phyloP scores from a whole-genome alignment of 73 alveolate genomes.

The Paramecium caudatum region DNA sequence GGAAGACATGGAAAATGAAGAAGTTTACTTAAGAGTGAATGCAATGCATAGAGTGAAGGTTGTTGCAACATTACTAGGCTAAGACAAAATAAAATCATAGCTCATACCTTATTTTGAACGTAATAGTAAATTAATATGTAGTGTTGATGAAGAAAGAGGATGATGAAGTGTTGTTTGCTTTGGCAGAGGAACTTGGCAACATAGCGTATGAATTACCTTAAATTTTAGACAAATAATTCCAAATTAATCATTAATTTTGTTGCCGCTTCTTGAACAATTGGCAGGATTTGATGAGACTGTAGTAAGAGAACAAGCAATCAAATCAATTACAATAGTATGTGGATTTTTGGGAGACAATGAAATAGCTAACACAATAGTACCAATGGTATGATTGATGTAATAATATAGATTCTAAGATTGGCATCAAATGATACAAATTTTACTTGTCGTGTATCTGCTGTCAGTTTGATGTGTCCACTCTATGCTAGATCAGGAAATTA shows the following conservation, averaged over 20 bases:
- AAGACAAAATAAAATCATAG: conserved; percentile 86
- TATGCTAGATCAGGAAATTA: conserved; percentile 93
- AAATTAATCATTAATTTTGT: conserved; percentile 59
- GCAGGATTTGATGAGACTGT: conserved; percentile 91
- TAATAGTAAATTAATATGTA: conserved; percentile 60
- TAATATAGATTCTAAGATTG: conserved; percentile 82
- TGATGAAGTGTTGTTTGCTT: conserved; percentile 98
- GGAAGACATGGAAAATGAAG: conserved; percentile 98
- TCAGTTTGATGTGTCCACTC: conserved; percentile 92
- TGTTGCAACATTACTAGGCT: conserved; percentile 88
- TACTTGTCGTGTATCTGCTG: conserved; percentile 97
- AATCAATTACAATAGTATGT: conserved; percentile 83
- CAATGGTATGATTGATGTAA: conserved; percentile 74
- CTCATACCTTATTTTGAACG: conserved; percentile 90
- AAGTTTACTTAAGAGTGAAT: conserved; percentile 95
- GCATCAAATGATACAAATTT: conserved; percentile 93
- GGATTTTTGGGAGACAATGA: conserved; percentile 84
- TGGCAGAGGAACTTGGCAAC: conserved; percentile 95
- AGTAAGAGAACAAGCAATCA: conserved; percentile 90
- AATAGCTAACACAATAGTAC: conserved; percentile 84
- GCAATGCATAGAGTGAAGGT: conserved; percentile 96
- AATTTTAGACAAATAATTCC: conserved; percentile 67
- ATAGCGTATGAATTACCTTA: conserved; percentile 73
- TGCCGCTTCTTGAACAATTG: conserved; percentile 80
- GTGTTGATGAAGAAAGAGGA: conserved; percentile 86